Evolutionary conservation across 805 yeast species (phyloP), one percentile per base, ranked within the genome.

Genomic region (Metschnikowia lochheadii): DNA sequence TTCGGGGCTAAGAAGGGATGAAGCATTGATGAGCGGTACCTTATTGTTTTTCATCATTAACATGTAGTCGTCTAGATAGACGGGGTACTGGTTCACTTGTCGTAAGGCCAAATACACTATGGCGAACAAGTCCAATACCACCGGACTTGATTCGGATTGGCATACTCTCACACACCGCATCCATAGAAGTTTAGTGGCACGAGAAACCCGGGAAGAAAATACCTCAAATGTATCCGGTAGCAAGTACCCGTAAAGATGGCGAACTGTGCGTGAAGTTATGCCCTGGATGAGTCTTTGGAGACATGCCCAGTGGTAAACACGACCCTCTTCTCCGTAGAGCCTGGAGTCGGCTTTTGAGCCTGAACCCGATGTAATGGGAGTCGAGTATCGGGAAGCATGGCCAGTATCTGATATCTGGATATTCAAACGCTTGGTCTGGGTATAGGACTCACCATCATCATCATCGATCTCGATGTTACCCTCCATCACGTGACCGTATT

Each of bases 401-500:
- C 59, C 64, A 61, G 62, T 50, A 59, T 80, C 64, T 7, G 58
- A 48, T 17, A 74, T 59, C 52, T 69, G 73, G 33, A 82, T 68
- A 46, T 78, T 80, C 26, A 85, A 61, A 50, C 88, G 71, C 59
- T 80, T 74, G 5, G 89, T 82, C 11, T 73, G 69, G 11, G 76
- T 76, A 41, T 64, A 69, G 31, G 66, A 65, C 34, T 79, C 85
- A 52, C 84, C 92, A n/a, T 85, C 90, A 43, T 89, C 96, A 60
- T 89, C 92, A 55, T 87, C 87, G 54, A 82, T 75, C 63, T 89
- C 96, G 26, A 86, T 63, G 54, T 84, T 86, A 34, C 91, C 90
- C 56, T 84, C 92, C 66, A 81, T 80, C 18, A 91, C 90, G 68
- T 92, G 99, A 5, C 98, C 98, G 61, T 80, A 85, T 60, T 87